phyloP scores from a whole-genome alignment of 306 rosid species.

The Corylus avellana region DNA sequence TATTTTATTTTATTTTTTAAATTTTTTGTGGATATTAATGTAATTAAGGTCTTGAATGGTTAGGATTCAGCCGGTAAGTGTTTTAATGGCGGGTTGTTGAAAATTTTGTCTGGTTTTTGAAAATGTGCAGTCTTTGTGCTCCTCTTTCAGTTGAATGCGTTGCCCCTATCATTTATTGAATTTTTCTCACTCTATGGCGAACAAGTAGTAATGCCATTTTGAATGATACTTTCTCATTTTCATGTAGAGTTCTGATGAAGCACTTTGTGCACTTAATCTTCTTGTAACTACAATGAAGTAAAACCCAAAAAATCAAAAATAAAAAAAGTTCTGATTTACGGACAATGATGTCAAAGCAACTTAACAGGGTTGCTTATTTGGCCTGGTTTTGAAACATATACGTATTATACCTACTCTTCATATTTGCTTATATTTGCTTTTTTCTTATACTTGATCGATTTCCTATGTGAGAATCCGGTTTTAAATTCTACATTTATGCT shows the following conservation, averaged over 20 bases:
- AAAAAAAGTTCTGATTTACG: background rate
- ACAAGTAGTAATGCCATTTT: background rate
- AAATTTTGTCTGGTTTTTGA: background rate
- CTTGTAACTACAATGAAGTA: background rate
- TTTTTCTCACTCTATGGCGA: background rate
- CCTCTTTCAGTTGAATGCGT: background rate
- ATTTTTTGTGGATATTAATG: background rate
- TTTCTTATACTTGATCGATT: background rate
- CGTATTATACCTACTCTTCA: too few species aligned
- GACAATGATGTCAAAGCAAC: background rate
- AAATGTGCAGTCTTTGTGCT: background rate
- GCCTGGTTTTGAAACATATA: background rate
- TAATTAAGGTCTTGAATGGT: background rate
- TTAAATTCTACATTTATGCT: conserved; percentile 12
- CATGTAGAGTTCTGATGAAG: background rate
- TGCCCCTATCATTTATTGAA: background rate
- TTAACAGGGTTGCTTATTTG: background rate
- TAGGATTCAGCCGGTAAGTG: background rate
- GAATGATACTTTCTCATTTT: background rate
- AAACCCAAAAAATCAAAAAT: background rate
- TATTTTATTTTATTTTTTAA: background rate
- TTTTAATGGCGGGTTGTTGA: background rate
- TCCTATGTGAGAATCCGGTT: background rate
- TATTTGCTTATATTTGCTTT: background rate
- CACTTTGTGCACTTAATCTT: background rate